Base-by-base conservation (phyloP, 2,329 filamentous ascomycete genomes). In the Chaetoscypha palmicola region DNA sequence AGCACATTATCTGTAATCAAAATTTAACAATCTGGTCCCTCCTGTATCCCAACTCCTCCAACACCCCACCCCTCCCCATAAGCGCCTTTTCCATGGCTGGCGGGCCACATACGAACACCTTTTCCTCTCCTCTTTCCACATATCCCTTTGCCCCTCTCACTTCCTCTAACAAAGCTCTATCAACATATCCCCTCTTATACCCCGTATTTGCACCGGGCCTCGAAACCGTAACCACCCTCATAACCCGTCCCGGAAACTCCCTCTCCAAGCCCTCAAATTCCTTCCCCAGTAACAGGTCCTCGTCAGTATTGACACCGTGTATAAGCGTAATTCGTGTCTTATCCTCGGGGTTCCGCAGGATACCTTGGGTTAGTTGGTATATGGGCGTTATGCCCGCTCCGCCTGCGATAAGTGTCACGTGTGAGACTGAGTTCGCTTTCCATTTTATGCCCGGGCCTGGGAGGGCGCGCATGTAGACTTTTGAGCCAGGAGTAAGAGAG, bases 311-410 rank as follows among this genome's bases (percentile, higher is more conserved):
- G 46, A 78, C 79, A 24, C 81, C 82, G 55, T 79, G 83, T 0
- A 87, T 66, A 1, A 87, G 69, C 0, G 75, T 78, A 33, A 86
- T 68, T 41, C 69, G 70, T 1, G 83, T 86, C 46, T 66, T 67
- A 53, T 86, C 82, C 1, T 69, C 62, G 0, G 78, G 71, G 55
- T 85, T 76, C 34, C 66, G 62, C n/a, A 83, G 65, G 44, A 84
- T 81, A 2, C 76, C 76, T 38, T 70, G 73, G 2, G 74, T 68
- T 2, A 85, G 71, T 58, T 83, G 79, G 58, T 77, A 85, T 51
- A 82, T 72, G 0, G 83, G 83, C 0, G 82, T 86, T 51, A 88
- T 84, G 14, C 83, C 83, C 10, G 52, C 81, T 10, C 83, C 83
- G 34, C 83, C 83, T 0, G 83, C 83, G 33, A 87, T 74, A 30